Evolutionary conservation across 108 stramenopile species (phyloP).

Genomic region (Cyclotella cryptica): DNA sequence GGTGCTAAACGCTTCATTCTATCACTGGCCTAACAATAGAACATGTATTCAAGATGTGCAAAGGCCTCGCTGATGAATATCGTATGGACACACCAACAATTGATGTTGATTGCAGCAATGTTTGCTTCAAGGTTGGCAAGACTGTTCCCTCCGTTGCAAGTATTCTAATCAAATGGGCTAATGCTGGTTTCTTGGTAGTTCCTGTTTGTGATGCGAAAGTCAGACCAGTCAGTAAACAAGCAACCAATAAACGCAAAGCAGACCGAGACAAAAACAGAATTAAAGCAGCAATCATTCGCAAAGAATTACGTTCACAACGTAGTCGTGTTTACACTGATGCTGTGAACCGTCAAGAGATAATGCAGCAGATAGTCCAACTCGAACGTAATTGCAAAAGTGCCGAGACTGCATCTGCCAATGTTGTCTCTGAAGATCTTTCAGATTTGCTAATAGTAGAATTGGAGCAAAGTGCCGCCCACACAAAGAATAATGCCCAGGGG

Average conservation of each 20-base stretch:
- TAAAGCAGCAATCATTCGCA: background rate
- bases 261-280: constrained; percentile 10
- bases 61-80: background rate
- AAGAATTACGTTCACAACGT: background rate
- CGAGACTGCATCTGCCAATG: background rate
- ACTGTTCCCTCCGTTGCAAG: background rate
- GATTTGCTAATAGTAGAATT: constrained; percentile 11
- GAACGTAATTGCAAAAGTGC: background rate
- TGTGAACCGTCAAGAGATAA: background rate
- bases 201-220: constrained; percentile 39
- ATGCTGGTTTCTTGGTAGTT: background rate
- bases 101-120: constrained; percentile 22
- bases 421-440: background rate
- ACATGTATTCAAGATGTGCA: background rate
- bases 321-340: background rate
- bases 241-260: constrained; percentile 17
- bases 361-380: background rate
- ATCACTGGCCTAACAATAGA: constrained; percentile 3
- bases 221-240: constrained; percentile 25
- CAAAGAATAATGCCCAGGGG: constrained; percentile 15
- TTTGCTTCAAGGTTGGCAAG: constrained; percentile 15
- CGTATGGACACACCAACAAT: background rate
- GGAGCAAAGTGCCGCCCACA: constrained; percentile 11
- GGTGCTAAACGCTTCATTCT: constrained; percentile 1
- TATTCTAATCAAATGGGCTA: constrained; percentile 21